Conservation (phyloP, 352 stramenopile species). For the Salisapilia sapeloensis region DNA sequence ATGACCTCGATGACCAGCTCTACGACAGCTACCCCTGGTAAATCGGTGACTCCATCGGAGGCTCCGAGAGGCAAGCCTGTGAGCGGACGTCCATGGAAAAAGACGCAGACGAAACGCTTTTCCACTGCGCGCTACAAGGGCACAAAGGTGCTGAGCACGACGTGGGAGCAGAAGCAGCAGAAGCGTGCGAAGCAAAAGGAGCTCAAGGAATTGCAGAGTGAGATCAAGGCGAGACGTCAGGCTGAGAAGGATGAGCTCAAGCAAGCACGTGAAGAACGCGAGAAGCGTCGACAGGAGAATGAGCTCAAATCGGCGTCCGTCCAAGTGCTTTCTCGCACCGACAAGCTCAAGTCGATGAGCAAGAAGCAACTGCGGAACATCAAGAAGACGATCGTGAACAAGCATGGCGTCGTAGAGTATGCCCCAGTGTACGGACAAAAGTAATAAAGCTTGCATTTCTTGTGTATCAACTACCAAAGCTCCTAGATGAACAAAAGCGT, state of each 20-base stretch:
- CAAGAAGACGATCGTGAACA: slow-evolving; percentile 86
- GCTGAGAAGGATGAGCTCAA: slow-evolving; percentile 57
- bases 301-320: slow-evolving; percentile 79
- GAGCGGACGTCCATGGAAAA: slow-evolving; percentile 74
- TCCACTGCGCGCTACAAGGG: slow-evolving; percentile 54
- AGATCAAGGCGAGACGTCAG: slow-evolving; percentile 66
- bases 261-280: slow-evolving; percentile 64
- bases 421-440: slow-evolving; percentile 75
- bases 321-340: slow-evolving; percentile 75
- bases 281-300: slow-evolving; percentile 79
- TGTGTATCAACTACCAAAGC: too few species aligned
- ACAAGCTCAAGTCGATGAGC: slow-evolving; percentile 84
- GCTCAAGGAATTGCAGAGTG: slow-evolving; percentile 65
- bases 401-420: slow-evolving; percentile 82
- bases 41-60: too few species aligned
- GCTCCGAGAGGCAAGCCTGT: slow-evolving; percentile 38
- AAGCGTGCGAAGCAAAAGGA: slow-evolving; percentile 64
- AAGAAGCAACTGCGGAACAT: slow-evolving; percentile 87
- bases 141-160: slow-evolving; percentile 68
- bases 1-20: slow-evolving; percentile 4
- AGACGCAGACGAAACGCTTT: slow-evolving; percentile 64
- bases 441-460: neutral
- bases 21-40: slow-evolving; percentile 1
- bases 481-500: too few species aligned
- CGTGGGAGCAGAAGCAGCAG: slow-evolving; percentile 77